Conservation (phyloP, 73 alveolate genomes). For the Paramecium bursaria region DNA sequence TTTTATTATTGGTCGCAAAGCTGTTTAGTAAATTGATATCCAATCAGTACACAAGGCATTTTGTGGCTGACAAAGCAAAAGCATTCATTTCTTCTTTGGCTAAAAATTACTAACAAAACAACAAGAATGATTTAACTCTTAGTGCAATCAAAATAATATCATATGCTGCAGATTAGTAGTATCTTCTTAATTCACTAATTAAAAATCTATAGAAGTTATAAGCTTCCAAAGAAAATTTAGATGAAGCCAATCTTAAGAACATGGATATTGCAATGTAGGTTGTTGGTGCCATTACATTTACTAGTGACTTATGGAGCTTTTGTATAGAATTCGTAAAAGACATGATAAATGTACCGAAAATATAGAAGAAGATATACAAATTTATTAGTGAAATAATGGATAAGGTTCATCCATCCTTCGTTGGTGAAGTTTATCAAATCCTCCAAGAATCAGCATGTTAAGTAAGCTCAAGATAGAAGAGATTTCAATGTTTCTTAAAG, state of each 20-base stretch:
- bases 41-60: background rate
- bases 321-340: conserved; percentile 51
- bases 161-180: conserved; percentile 23
- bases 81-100: conserved; percentile 32
- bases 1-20: conserved; percentile 29
- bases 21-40: conserved; percentile 3
- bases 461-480: conserved; percentile 50
- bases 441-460: conserved; percentile 53
- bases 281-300: conserved; percentile 27
- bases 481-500: conserved; percentile 44
- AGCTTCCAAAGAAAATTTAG: conserved; percentile 18
- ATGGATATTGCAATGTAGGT: conserved; percentile 64
- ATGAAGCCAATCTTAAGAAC: conserved; percentile 19
- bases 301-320: conserved; percentile 59
- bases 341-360: conserved; percentile 32
- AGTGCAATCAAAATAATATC: conserved; percentile 35
- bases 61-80: background rate
- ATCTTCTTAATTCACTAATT: background rate
- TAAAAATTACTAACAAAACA: conserved; percentile 14
- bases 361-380: conserved; percentile 62
- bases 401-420: conserved; percentile 62
- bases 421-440: conserved; percentile 51
- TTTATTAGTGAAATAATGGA: conserved; percentile 32
- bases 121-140: background rate
- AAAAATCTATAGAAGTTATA: conserved; percentile 10